Conservation (phyloP, 805 yeast species). For the Clavispora santaluciae region DNA sequence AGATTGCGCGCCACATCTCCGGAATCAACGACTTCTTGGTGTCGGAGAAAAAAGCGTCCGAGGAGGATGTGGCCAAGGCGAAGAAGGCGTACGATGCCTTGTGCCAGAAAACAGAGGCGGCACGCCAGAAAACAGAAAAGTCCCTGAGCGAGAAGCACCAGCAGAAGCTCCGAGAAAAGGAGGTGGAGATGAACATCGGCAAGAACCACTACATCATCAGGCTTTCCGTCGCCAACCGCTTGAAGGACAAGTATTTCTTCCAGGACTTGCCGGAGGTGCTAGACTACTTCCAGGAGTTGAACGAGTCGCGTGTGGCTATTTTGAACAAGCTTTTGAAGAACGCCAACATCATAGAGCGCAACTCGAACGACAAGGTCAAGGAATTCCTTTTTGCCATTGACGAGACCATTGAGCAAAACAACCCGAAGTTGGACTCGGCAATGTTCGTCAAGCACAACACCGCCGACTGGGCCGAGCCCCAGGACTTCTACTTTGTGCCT, state of each 20-base stretch:
- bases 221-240: slow-evolving; percentile 79
- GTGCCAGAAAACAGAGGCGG: slow-evolving; percentile 75
- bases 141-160: slow-evolving; percentile 44
- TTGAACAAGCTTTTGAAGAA: slow-evolving; percentile 63
- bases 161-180: slow-evolving; percentile 55
- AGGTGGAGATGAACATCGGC: slow-evolving; percentile 78
- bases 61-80: slow-evolving; percentile 54
- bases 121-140: slow-evolving; percentile 70
- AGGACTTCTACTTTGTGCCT: slow-evolving; percentile 79
- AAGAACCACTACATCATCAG: slow-evolving; percentile 80
- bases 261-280: slow-evolving; percentile 90
- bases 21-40: slow-evolving; percentile 55
- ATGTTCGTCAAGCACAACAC: slow-evolving; percentile 91
- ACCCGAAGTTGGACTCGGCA: slow-evolving; percentile 70
- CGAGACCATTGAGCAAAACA: slow-evolving; percentile 60
- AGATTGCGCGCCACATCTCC: slow-evolving; percentile 51
- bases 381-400: slow-evolving; percentile 49
- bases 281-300: slow-evolving; percentile 78
- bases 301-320: slow-evolving; percentile 70
- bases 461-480: slow-evolving; percentile 75
- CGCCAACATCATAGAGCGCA: slow-evolving; percentile 58
- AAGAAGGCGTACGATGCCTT: slow-evolving; percentile 77
- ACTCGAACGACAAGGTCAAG: slow-evolving; percentile 40
- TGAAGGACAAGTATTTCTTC: slow-evolving; percentile 87
- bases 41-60: slow-evolving; percentile 43